phyloP scores from a whole-genome alignment of 345 rosid species.

The Boechera divaricarpa region DNA sequence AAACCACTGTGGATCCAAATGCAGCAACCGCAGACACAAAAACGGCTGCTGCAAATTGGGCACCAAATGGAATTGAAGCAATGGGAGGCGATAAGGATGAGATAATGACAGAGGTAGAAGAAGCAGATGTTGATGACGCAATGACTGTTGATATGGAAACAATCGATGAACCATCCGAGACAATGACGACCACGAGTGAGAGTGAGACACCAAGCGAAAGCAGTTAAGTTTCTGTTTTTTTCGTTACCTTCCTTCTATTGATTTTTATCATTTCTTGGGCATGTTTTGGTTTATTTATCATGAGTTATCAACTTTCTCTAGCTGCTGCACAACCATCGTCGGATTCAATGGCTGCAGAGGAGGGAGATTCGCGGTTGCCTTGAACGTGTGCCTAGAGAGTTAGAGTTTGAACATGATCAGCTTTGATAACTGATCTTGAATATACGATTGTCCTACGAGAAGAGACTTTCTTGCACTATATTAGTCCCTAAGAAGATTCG shows the following conservation, averaged over 20 bases:
- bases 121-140: slow-evolving; percentile 48
- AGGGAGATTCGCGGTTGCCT: slow-evolving; percentile 33
- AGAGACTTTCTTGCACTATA: slow-evolving; percentile 10
- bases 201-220: slow-evolving; percentile 49
- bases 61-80: slow-evolving; percentile 70
- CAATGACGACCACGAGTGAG: slow-evolving; percentile 25
- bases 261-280: neutral
- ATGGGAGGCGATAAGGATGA: slow-evolving; percentile 66
- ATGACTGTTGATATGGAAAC: slow-evolving; percentile 47
- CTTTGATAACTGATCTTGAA: slow-evolving; percentile 24
- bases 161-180: slow-evolving; percentile 62
- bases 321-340: slow-evolving; percentile 27
- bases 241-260: neutral
- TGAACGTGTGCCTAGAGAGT: slow-evolving; percentile 23
- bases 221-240: slow-evolving; percentile 47
- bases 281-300: slow-evolving; percentile 1
- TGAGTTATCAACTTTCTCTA: slow-evolving; percentile 26
- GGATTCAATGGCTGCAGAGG: slow-evolving; percentile 38
- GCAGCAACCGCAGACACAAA: slow-evolving; percentile 46
- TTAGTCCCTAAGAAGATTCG: neutral
- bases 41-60: slow-evolving; percentile 42
- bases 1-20: slow-evolving; percentile 40
- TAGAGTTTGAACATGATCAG: slow-evolving; percentile 29
- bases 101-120: slow-evolving; percentile 76
- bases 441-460: slow-evolving; percentile 23